Conservation (phyloP, 257 asterid species). For the Solanum habrochaites region DNA sequence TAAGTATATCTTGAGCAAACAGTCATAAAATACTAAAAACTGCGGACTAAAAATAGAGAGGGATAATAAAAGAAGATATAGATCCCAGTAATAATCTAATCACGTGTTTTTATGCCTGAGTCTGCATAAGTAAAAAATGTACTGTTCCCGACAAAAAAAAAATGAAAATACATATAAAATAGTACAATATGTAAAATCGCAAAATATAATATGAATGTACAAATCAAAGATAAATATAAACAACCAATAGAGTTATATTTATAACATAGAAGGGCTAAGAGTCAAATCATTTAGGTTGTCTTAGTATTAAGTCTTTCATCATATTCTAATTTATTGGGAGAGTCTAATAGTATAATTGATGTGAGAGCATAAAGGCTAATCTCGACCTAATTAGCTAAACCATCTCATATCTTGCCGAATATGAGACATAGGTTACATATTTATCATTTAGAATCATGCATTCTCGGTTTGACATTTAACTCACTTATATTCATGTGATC, state of each 20-base stretch:
- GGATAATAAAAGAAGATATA: not conserved
- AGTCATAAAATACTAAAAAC: no score
- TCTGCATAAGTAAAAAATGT: not conserved
- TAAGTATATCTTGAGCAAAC: no score
- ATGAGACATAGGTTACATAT: not conserved
- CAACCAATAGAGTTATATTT: not conserved
- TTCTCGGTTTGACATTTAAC: not conserved
- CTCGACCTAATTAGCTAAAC: not conserved
- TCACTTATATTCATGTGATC: not conserved
- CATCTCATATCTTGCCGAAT: not conserved
- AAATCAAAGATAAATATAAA: no score
- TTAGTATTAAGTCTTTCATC: not conserved
- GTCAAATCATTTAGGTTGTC: not conserved
- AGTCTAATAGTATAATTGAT: not conserved
- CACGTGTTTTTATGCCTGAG: not conserved
- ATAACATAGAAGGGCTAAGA: not conserved
- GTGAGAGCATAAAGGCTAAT: not conserved
- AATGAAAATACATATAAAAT: not conserved
- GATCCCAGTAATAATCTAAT: not conserved
- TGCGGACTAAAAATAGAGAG: not conserved
- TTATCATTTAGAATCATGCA: no score
- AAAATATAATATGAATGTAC: not conserved
- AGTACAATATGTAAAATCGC: no score
- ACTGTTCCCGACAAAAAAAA: no score
- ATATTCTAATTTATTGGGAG: not conserved